A percentile compares a stretch with the other conserved stretches of the same genome.
Conservation (phyloP, 257 asterid species). For the Solanum megistacrolobum region DNA sequence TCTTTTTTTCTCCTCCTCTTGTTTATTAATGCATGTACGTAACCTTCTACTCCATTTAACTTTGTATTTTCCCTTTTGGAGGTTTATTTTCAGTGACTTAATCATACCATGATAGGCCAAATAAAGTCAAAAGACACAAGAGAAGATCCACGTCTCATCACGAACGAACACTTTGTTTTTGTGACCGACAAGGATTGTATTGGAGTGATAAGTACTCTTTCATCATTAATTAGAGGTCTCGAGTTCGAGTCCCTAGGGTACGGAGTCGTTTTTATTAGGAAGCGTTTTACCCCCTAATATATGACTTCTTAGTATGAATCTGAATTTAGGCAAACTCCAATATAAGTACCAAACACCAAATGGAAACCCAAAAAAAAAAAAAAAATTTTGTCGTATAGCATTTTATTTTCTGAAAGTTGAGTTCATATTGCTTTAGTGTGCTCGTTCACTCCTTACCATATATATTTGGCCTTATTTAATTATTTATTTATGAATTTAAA, state of each 20-base stretch:
- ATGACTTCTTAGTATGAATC: too few relatives aligned
- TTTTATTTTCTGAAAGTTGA: not conserved
- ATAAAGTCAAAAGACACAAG: not conserved
- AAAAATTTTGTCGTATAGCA: too few relatives aligned
- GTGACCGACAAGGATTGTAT: not conserved
- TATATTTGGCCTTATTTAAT: not conserved
- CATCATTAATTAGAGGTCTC: too few relatives aligned
- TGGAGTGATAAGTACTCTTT: accelerated
- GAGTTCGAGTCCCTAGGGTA: too few relatives aligned
- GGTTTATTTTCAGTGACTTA: not conserved
- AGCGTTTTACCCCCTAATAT: too few relatives aligned
- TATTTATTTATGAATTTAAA: too few relatives aligned
- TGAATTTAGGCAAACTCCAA: too few relatives aligned
- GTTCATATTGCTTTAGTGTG: not conserved
- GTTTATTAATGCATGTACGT: not conserved
- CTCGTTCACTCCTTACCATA: not conserved
- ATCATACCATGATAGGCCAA: not conserved
- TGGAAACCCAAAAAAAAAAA: too few relatives aligned
- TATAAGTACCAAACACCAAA: too few relatives aligned
- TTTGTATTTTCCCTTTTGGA: not conserved
- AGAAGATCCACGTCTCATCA: not conserved
- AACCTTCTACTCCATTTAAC: not conserved
- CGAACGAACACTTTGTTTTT: not conserved
- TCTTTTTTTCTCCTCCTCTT: not conserved
- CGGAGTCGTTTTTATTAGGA: too few relatives aligned